Conservation (phyloP, 1,139 yeast genomes). For the Yamadazyma triangularis region DNA sequence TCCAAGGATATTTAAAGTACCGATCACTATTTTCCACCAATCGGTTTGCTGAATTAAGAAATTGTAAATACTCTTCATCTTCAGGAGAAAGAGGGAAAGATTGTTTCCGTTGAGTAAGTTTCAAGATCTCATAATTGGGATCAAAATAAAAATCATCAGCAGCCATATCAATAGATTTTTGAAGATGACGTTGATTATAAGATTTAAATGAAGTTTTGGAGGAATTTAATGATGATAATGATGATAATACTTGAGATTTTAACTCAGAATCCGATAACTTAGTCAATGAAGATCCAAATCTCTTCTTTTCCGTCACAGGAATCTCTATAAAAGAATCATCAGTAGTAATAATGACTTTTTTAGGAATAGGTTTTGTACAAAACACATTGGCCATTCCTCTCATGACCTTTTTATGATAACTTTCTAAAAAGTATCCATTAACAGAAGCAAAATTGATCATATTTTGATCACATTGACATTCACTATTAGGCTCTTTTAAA, state of each 20-base stretch:
- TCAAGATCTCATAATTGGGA: constrained; percentile 25
- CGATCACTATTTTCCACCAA: constrained; percentile 27
- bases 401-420: constrained; percentile 27
- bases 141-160: constrained; percentile 30
- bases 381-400: constrained; percentile 35
- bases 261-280: not conserved
- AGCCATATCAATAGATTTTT: constrained; percentile 14
- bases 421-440: constrained; percentile 34
- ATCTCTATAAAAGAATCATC: constrained; percentile 24
- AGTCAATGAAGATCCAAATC: constrained; percentile 16
- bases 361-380: constrained; percentile 30
- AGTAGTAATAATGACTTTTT: constrained; percentile 21
- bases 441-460: constrained; percentile 23
- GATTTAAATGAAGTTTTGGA: constrained; percentile 23
- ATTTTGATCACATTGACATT: constrained; percentile 21
- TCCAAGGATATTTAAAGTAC: constrained; percentile 46
- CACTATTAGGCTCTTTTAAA: constrained; percentile 13
- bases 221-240: constrained; percentile 18
- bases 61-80: constrained; percentile 23
- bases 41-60: constrained; percentile 25
- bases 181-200: constrained; percentile 5
- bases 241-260: constrained; percentile 12
- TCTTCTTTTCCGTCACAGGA: constrained; percentile 25
- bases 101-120: constrained; percentile 17
- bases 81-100: constrained; percentile 13